Evolutionary conservation across 805 yeast genomes (phyloP), one percentile per base, ranked within the genome.

Genomic region (Barnettozyma botsteinii): DNA sequence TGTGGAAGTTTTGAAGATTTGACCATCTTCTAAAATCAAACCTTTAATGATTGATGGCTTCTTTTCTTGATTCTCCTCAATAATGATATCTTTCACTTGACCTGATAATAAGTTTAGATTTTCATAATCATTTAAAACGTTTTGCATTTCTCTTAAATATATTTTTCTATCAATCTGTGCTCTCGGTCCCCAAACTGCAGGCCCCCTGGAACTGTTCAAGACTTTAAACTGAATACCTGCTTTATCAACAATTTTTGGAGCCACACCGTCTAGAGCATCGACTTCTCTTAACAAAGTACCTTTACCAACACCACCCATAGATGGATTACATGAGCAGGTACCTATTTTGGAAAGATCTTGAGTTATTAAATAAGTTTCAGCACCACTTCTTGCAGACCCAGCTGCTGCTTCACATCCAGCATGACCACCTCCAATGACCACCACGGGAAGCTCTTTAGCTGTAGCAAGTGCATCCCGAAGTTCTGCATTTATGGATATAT

Each of bases 391-490:
- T 1, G 98, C 95, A 1, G 96, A 70, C 0, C 91, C 98, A 0
- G 96, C 72, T 3, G 96, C 93, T 0, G 99, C 98, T 61, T 93
- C 99, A 51, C 95, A 81, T 11, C 99, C 99, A 26, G 98, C 98
- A 66, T 93, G 99, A 0, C 99, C 99, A 11, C 95, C 99, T 5
- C 99, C 99, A 17, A 93, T 77, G 5, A 93, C 91, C 2, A 91
- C 72, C 0, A 88, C 96, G 0, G 88, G 91, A 34, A 56, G 46
- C 9, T 47, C 50, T 25, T 45, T 35, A 1, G 59, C 46, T 3
- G 36, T 24, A 7, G 21, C 5, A 13, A 55, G 37, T 2, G 49
- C 35, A 9, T 20, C 27, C 17, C 37, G 35, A 2, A 55, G 52
- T 17, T 55, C 60, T 2, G 56, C 41, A 20, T 44, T 52, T 19